Evolutionary conservation across 345 rosid genomes (phyloP).

Genomic region (Eucalyptus erythrocorys): DNA sequence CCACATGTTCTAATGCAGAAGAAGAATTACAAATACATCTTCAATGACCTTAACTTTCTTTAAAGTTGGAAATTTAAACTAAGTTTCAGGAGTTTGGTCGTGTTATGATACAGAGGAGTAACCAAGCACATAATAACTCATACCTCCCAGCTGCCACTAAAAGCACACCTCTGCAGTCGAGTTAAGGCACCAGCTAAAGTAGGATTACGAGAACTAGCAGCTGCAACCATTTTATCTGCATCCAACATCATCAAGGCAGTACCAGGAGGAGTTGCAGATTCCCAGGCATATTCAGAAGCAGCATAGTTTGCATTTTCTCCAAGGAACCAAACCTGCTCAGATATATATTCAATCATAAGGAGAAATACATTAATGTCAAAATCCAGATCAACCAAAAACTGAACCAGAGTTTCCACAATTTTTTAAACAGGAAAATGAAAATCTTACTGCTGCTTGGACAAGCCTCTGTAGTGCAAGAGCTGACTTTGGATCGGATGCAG

Average conservation of each 20-base stretch:
- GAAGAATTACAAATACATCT: neutral
- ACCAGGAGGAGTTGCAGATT: slow-evolving; percentile 99
- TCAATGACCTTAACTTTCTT: neutral
- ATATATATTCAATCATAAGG: neutral
- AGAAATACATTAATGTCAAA: neutral
- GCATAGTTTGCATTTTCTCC: slow-evolving; percentile 99
- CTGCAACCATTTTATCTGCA: slow-evolving; percentile 99
- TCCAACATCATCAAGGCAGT: slow-evolving; percentile 99
- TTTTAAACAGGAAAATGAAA: neutral
- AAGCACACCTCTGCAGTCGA: slow-evolving; percentile 98
- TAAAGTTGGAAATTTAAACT: neutral
- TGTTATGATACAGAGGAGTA: neutral
- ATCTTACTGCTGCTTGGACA: slow-evolving; percentile 98
- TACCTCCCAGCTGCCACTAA: slow-evolving; percentile 99
- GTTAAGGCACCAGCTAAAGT: slow-evolving; percentile 97
- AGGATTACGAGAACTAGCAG: slow-evolving; percentile 98
- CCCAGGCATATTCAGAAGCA: slow-evolving; percentile 99
- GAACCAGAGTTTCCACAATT: neutral
- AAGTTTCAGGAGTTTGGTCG: neutral
- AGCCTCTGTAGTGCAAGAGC: slow-evolving; percentile 91
- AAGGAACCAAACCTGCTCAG: slow-evolving; percentile 93
- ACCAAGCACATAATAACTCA: neutral
- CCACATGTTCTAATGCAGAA: neutral
- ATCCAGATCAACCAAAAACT: neutral
- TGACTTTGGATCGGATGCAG: slow-evolving; percentile 98